These are phyloP conservation scores for Cryptosporidium ryanae DNA, from an alignment of 169 alveolate species.

Conservation along the genomic window DNA sequence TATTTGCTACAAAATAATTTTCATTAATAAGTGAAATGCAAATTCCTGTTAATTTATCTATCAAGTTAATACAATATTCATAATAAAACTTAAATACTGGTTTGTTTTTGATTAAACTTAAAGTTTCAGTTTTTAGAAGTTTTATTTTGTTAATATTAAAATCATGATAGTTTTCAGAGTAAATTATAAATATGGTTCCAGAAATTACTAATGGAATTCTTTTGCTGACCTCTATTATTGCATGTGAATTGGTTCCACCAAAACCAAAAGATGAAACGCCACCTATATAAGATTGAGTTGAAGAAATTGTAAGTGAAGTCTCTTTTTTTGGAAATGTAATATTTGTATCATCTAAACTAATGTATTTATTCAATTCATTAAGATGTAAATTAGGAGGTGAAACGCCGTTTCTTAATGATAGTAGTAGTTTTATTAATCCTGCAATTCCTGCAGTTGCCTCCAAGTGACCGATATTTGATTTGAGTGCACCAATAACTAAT, in stretches of 20 bases:
- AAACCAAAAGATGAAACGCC: constrained; percentile 79
- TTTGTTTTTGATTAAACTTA: not conserved
- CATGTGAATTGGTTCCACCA: constrained; percentile 81
- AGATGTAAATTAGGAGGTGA: constrained; percentile 80
- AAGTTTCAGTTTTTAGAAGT: not conserved
- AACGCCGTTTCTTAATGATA: constrained; percentile 76
- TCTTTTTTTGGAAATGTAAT: constrained; percentile 15
- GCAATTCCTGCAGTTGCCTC: constrained; percentile 83
- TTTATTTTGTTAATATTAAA: not conserved
- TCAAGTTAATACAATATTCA: not conserved
- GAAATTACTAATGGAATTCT: not conserved
- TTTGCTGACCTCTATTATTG: constrained; percentile 70
- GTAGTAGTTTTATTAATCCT: constrained; percentile 77
- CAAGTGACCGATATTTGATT: constrained; percentile 82
- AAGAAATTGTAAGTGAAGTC: constrained; percentile 22
- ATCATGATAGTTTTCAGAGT: not conserved
- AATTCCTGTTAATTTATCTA: not conserved
- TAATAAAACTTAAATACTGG: constrained; percentile 11
- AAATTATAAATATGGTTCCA: constrained; percentile 17
- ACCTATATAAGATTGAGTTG: constrained; percentile 22
- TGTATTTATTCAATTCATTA: constrained; percentile 75
- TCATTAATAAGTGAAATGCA: not conserved
- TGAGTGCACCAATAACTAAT: constrained; percentile 79
- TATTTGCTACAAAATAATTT: not conserved
- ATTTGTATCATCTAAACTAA: constrained; percentile 75